Conservation (phyloP, 2,329 filamentous ascomycete species). For the Pestalotiopsis sp. region DNA sequence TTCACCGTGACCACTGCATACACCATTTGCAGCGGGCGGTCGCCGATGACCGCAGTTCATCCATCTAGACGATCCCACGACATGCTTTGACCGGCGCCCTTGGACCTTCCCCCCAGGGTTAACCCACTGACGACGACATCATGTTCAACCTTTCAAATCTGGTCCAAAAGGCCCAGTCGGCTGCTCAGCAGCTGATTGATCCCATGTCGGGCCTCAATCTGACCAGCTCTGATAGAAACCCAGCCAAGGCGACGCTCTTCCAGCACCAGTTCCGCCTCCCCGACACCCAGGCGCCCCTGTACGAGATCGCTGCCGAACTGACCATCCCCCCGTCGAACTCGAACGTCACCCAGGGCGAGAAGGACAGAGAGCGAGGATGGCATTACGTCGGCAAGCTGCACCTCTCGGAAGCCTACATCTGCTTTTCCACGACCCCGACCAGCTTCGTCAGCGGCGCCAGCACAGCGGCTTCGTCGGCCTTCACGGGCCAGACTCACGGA, state of each 20-base stretch:
- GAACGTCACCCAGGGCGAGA: slow-evolving; percentile 71
- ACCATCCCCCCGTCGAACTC: slow-evolving; percentile 78
- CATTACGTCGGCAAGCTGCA: slow-evolving; percentile 93
- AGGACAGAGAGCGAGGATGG: slow-evolving; percentile 73
- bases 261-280: slow-evolving; percentile 96
- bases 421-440: slow-evolving; percentile 91
- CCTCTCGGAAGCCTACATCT: slow-evolving; percentile 91
- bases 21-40: neutral
- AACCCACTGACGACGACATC: slow-evolving; percentile 29
- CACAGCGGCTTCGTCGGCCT: slow-evolving; percentile 77
- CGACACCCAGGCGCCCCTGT: slow-evolving; percentile 86
- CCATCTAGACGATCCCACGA: neutral
- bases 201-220: slow-evolving; percentile 77
- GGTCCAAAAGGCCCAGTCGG: slow-evolving; percentile 77
- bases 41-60: slow-evolving; percentile 10
- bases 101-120: slow-evolving; percentile 25
- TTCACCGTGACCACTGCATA: neutral
- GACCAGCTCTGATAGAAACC: slow-evolving; percentile 75
- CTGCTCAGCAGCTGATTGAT: slow-evolving; percentile 87
- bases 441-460: slow-evolving; percentile 84
- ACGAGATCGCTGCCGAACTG: slow-evolving; percentile 95
- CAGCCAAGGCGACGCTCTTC: slow-evolving; percentile 90
- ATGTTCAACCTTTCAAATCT: slow-evolving; percentile 74
- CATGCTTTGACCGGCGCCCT: slow-evolving; percentile 21
- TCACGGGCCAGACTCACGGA: slow-evolving; percentile 91